Evolutionary conservation across 2,329 filamentous ascomycete genomes (phyloP), one percentile per base, ranked within the genome.

Genomic region (Cercospora sesami): DNA sequence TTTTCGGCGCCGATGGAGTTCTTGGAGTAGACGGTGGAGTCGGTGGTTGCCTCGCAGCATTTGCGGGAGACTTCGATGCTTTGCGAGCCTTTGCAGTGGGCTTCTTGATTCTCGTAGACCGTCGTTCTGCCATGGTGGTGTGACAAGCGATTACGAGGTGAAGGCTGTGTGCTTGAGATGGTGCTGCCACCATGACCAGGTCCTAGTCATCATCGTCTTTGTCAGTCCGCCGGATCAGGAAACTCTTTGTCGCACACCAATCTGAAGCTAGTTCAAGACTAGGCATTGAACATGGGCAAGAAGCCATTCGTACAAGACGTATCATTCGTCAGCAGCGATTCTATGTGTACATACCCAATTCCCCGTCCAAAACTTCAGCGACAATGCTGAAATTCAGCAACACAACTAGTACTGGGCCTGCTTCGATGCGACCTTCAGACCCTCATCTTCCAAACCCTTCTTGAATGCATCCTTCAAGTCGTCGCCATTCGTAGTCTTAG

Each of bases 401-500:
- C 55, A 31, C 55, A 18, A 39, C 59, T 57, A 71, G 30, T 65
- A 71, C 39, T 69, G 68, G 14, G 75, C 75, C 68, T 76, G 75
- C 66, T 76, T 76, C 31, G 72, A 76, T 28, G 69, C 72, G 28
- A 79, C 73, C 51, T 81, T 79, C 26, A 83, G 71, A 1, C 82
- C 82, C 10, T 78, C 78, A 51, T 75, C 75, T 73, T 82, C 79
- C 69, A 84, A 66, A 0, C 80, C 79, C 26, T 78, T 71, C 71
- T 79, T 75, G 68, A 80, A 84, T 59, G 78, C 72, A 7, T 81
- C 80, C 68, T 81, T 81, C 6, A 81, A 66, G 73, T 83, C 81
- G 0, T 67, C 71, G 64, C 28, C 39, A 12, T 58, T 39, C 23
- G n/a, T 30, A 3, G 68, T 53, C 14, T 60, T 53, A 26, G 23